Conservation (phyloP, 176 grass and related monocot species). For the Zea luxurians region DNA sequence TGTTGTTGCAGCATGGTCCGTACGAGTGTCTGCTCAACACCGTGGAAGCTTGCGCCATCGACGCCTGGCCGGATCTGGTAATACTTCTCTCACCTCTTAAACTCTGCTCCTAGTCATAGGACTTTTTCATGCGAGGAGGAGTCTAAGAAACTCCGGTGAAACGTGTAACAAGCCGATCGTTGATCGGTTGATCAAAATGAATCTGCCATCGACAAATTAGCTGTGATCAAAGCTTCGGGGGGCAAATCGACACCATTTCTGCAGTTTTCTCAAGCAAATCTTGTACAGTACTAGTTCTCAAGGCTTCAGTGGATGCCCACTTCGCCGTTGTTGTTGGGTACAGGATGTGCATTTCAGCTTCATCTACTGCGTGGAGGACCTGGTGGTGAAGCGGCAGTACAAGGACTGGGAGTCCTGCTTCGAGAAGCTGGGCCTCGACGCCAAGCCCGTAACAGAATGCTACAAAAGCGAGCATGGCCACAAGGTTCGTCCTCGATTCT, state of each 20-base stretch:
- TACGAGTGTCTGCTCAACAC: constrained; percentile 92
- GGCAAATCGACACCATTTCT: background rate
- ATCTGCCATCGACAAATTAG: background rate
- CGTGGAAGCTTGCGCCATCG: constrained; percentile 82
- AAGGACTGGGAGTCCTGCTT: constrained; percentile 76
- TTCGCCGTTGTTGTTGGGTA: background rate
- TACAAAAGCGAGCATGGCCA: constrained; percentile 55
- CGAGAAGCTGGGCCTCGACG: constrained; percentile 51
- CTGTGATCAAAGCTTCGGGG: background rate
- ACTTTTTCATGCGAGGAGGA: background rate
- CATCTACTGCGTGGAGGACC: constrained; percentile 76
- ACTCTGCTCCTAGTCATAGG: background rate
- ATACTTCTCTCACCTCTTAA: constrained; percentile 9
- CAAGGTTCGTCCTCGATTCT: constrained; percentile 38
- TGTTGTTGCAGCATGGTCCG: constrained; percentile 63
- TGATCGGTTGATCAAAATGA: background rate
- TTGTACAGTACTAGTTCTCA: background rate
- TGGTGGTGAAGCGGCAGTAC: constrained; percentile 53
- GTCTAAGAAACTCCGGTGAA: background rate
- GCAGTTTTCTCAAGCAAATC: background rate
- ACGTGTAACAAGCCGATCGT: background rate
- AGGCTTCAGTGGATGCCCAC: background rate
- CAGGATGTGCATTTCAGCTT: constrained; percentile 82
- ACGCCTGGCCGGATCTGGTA: constrained; percentile 88
- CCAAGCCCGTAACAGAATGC: constrained; percentile 63